phyloP scores from a whole-genome alignment of 1,284 basidiomycete species.

The Apiotrichum laibachii region DNA sequence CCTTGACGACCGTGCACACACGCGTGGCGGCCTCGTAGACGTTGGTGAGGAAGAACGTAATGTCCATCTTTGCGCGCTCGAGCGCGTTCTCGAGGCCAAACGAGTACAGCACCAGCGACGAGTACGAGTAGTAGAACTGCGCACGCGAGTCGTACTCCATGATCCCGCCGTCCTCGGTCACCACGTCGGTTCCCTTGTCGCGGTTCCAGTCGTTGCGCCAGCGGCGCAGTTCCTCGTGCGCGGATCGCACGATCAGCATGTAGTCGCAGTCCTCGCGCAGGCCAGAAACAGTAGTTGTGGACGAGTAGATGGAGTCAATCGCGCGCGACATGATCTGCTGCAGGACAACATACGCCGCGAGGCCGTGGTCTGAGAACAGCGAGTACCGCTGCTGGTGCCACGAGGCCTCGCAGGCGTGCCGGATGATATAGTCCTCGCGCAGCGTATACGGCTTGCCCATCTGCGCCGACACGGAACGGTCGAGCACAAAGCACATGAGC shows the following conservation, averaged over 20 bases:
- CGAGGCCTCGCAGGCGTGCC: slow-evolving; percentile 71
- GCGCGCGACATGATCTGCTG: slow-evolving; percentile 84
- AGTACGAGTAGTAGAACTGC: slow-evolving; percentile 78
- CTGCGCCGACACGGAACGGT: slow-evolving; percentile 81
- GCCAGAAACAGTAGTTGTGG: slow-evolving; percentile 74
- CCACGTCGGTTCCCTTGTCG: not conserved
- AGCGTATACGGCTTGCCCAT: slow-evolving; percentile 54
- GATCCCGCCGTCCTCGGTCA: slow-evolving; percentile 2
- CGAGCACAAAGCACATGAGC: slow-evolving; percentile 85
- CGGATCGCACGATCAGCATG: slow-evolving; percentile 47
- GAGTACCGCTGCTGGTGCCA: slow-evolving; percentile 60
- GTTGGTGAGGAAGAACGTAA: slow-evolving; percentile 81
- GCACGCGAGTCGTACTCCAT: slow-evolving; percentile 48
- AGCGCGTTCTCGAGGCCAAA: slow-evolving; percentile 93
- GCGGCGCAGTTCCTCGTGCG: slow-evolving; percentile 44
- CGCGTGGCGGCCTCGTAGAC: slow-evolving; percentile 68
- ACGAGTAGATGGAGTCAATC: slow-evolving; percentile 85
- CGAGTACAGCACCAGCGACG: slow-evolving; percentile 82
- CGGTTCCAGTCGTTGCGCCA: slow-evolving; percentile 33
- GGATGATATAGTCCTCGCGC: slow-evolving; percentile 70
- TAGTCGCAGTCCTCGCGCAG: slow-evolving; percentile 82
- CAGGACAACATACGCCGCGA: slow-evolving; percentile 59
- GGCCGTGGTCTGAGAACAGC: slow-evolving; percentile 59
- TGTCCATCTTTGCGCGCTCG: slow-evolving; percentile 61
- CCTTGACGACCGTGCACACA: slow-evolving; percentile 51